These are phyloP conservation scores for Xylaria arbuscula DNA, from an alignment of 2,329 filamentous ascomycete genomes.

Conservation along the genomic window DNA sequence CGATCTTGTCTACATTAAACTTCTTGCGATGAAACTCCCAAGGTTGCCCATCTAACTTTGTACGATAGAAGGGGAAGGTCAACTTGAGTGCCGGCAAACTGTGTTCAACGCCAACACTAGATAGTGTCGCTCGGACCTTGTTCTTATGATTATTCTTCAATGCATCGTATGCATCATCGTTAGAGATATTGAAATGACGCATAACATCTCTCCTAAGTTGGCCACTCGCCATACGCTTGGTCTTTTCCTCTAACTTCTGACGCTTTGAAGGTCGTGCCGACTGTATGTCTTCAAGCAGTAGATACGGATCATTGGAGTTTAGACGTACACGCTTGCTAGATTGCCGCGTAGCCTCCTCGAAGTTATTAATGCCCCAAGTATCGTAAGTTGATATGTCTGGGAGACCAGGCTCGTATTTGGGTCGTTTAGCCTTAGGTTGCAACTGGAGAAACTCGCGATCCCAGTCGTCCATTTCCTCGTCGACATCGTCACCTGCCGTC, in stretches of 20 bases:
- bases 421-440: slow-evolving; percentile 75
- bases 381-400: slow-evolving; percentile 69
- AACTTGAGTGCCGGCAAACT: slow-evolving; percentile 90
- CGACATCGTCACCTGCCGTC: slow-evolving; percentile 51
- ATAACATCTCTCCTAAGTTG: slow-evolving; percentile 78
- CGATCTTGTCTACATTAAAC: slow-evolving; percentile 73
- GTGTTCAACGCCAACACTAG: slow-evolving; percentile 93
- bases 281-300: slow-evolving; percentile 83
- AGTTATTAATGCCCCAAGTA: slow-evolving; percentile 82
- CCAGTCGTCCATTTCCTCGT: slow-evolving; percentile 71
- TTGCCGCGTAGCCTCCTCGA: slow-evolving; percentile 76
- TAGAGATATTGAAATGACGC: slow-evolving; percentile 93
- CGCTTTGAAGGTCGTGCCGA: slow-evolving; percentile 72
- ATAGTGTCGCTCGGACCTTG: slow-evolving; percentile 92
- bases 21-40: slow-evolving; percentile 73
- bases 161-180: slow-evolving; percentile 94
- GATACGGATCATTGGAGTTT: slow-evolving; percentile 87
- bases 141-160: slow-evolving; percentile 97
- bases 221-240: slow-evolving; percentile 74
- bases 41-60: slow-evolving; percentile 79
- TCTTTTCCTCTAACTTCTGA: slow-evolving; percentile 64
- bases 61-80: slow-evolving; percentile 96
- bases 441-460: slow-evolving; percentile 66
- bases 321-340: slow-evolving; percentile 83
- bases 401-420: slow-evolving; percentile 67